These are phyloP conservation scores for Erodium moschatum DNA, from an alignment of 441 rosid genomes.

Conservation along the genomic window DNA sequence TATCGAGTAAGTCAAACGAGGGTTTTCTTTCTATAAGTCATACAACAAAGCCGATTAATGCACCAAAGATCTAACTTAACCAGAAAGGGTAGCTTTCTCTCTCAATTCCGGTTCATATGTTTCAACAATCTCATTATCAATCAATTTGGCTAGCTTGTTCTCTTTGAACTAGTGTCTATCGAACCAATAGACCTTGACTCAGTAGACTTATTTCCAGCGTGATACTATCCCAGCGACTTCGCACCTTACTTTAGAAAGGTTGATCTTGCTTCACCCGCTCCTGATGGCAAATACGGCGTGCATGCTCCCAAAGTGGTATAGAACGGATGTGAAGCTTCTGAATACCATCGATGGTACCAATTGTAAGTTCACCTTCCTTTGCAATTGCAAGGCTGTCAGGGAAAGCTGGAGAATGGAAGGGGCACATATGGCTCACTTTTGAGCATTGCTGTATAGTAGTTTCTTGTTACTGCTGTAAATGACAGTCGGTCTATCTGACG, in stretches of 20 bases:
- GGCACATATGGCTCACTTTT: slow-evolving; percentile 99
- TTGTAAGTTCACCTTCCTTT: slow-evolving; percentile 93
- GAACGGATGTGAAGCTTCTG: slow-evolving; percentile 99
- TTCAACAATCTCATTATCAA: neutral
- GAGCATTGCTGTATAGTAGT: slow-evolving; percentile 88
- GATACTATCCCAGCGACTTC: too few species aligned
- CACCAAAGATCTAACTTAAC: neutral
- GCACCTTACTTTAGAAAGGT: too few species aligned
- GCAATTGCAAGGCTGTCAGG: slow-evolving; percentile 84
- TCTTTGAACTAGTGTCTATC: neutral
- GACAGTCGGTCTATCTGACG: slow-evolving; percentile 96
- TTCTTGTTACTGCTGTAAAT: slow-evolving; percentile 97
- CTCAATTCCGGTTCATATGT: neutral
- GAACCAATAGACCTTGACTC: neutral
- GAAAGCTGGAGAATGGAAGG: slow-evolving; percentile 68
- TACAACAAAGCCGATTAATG: neutral
- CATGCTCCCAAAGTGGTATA: slow-evolving; percentile 91
- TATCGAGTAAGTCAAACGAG: too few species aligned
- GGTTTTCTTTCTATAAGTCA: too few species aligned
- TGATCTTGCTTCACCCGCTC: slow-evolving; percentile 25
- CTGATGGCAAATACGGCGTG: slow-evolving; percentile 93
- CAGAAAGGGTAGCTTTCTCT: neutral
- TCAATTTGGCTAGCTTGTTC: neutral
- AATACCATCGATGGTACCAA: slow-evolving; percentile 95
- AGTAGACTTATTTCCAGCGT: too few species aligned